Evolutionary conservation across 2,329 filamentous ascomycete species (phyloP).

Genomic region (Lachnellula occidentalis): DNA sequence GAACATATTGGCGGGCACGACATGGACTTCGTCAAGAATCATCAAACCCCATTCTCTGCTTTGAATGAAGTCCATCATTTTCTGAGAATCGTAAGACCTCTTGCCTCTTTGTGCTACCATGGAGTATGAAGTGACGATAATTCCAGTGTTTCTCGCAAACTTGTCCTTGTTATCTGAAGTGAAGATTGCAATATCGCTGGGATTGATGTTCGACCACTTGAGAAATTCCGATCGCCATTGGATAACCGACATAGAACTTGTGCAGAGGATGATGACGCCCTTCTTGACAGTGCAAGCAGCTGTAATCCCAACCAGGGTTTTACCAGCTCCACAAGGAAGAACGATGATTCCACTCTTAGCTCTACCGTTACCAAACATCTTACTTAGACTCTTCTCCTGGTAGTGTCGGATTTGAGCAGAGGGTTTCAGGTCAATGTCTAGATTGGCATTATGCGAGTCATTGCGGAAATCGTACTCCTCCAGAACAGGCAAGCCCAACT

Average conservation of each 20-base stretch:
- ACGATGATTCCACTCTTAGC: constrained; percentile 98
- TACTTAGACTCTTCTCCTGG: constrained; percentile 94
- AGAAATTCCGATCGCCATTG: constrained; percentile 97
- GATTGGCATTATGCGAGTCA: constrained; percentile 79
- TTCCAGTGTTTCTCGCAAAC: constrained; percentile 85
- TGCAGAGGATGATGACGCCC: constrained; percentile 90
- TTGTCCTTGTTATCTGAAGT: constrained; percentile 86
- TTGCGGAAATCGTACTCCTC: constrained; percentile 98
- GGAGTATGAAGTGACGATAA: constrained; percentile 95
- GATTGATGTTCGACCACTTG: constrained; percentile 98
- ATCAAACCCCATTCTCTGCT: constrained; percentile 93
- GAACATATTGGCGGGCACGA: constrained; percentile 95
- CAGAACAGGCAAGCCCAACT: constrained; percentile 78
- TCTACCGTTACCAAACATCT: constrained; percentile 98
- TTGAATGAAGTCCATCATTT: constrained; percentile 95
- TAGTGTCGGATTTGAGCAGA: constrained; percentile 88
- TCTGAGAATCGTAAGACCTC: constrained; percentile 85
- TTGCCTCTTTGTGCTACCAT: constrained; percentile 95
- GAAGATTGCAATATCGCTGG: constrained; percentile 89
- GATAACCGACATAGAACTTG: constrained; percentile 94
- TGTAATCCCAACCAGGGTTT: constrained; percentile 96
- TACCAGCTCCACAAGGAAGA: constrained; percentile 90
- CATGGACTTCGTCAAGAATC: constrained; percentile 96
- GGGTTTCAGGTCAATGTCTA: constrained; percentile 90
- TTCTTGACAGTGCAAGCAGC: constrained; percentile 98